phyloP scores from a whole-genome alignment of 2,329 filamentous ascomycete genomes.

The Claviceps paspali region DNA sequence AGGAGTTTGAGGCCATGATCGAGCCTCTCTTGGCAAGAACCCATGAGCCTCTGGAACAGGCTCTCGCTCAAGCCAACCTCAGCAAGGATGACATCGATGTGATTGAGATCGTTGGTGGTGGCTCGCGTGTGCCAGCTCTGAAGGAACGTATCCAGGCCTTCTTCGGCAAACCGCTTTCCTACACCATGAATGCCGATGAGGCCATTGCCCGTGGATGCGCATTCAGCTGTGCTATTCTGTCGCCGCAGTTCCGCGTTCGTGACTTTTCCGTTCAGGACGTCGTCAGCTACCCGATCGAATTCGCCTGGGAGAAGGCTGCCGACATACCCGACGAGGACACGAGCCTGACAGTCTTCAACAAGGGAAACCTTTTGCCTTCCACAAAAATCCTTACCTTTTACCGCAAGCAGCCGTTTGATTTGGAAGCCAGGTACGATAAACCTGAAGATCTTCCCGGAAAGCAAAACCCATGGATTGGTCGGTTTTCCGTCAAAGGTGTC shows the following conservation, averaged over 20 bases:
- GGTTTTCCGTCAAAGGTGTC: conserved; percentile 95
- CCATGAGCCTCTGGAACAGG: conserved; percentile 68
- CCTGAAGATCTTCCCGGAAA: conserved; percentile 78
- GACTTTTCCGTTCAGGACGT: conserved; percentile 98
- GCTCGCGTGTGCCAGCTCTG: conserved; percentile 81
- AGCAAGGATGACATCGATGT: conserved; percentile 82
- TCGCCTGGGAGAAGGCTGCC: conserved; percentile 95
- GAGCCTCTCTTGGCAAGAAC: conserved; percentile 66
- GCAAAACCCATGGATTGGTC: conserved; percentile 86
- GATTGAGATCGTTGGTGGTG: conserved; percentile 87
- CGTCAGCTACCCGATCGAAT: conserved; percentile 95
- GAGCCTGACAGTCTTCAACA: conserved; percentile 92
- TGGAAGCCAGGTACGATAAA: conserved; percentile 87
- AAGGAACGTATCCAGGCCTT: conserved; percentile 82
- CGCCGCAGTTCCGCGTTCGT: conserved; percentile 93
- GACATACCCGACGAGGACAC: conserved; percentile 99
- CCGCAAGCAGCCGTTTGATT: conserved; percentile 90
- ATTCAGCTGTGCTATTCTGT: conserved; percentile 94
- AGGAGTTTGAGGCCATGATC: conserved; percentile 85
- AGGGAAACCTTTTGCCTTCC: conserved; percentile 89
- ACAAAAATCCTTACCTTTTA: conserved; percentile 99
- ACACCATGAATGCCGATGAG: conserved; percentile 97
- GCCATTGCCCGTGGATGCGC: conserved; percentile 89
- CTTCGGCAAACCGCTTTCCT: conserved; percentile 86
- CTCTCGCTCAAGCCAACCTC: conserved; percentile 84